Percentiles rank a stretch among this genome's conserved stretches.
Conservation (phyloP, 2,329 filamentous ascomycete genomes). For the Dryadomyces quercus-mongolicae region DNA sequence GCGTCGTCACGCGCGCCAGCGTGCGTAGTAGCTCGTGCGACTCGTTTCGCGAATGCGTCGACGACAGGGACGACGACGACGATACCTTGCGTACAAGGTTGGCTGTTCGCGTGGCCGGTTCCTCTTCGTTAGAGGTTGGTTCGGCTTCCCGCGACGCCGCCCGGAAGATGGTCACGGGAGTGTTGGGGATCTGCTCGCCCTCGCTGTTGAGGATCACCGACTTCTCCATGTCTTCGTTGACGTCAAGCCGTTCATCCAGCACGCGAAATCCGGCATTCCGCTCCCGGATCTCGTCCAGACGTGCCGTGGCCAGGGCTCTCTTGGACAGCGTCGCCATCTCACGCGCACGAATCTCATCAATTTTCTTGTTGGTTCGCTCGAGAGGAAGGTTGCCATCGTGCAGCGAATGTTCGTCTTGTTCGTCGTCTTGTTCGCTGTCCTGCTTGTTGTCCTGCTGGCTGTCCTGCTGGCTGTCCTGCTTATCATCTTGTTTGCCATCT, state of each 20-base stretch:
- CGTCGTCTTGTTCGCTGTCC: background rate
- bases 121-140: background rate
- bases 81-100: background rate
- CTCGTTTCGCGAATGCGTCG: slow-evolving; percentile 21
- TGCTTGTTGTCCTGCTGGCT: background rate
- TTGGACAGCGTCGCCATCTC: slow-evolving; percentile 32
- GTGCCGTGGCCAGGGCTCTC: slow-evolving; percentile 33
- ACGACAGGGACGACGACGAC: slow-evolving; percentile 2
- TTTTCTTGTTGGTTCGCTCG: slow-evolving; percentile 26
- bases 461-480: too few relatives aligned
- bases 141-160: slow-evolving; percentile 2
- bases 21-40: slow-evolving; percentile 36
- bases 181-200: slow-evolving; percentile 25
- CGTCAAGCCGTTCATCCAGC: slow-evolving; percentile 12
- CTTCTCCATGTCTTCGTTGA: slow-evolving; percentile 9
- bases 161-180: slow-evolving; percentile 28
- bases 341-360: slow-evolving; percentile 34
- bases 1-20: slow-evolving; percentile 27
- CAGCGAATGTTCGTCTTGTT: background rate
- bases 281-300: slow-evolving; percentile 40
- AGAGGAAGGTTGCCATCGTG: slow-evolving; percentile 3
- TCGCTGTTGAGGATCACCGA: slow-evolving; percentile 2
- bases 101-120: background rate
- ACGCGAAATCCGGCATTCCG: slow-evolving; percentile 30
- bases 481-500: too few relatives aligned